Conservation (phyloP, 495 filamentous ascomycete species). For the Aspergillus bridgeri region DNA sequence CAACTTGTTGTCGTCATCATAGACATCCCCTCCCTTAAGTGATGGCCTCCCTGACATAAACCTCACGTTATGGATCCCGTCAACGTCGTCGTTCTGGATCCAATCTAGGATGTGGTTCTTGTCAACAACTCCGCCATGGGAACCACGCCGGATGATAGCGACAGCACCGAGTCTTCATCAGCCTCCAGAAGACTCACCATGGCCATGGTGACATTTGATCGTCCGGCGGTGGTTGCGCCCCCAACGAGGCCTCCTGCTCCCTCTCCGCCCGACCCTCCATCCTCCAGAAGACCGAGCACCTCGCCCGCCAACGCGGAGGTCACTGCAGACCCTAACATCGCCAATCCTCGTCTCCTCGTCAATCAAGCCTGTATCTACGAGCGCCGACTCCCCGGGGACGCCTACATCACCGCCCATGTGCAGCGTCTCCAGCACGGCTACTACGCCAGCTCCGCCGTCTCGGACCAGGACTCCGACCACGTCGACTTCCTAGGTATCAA, state of each 20-base stretch:
- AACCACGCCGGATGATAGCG: neutral
- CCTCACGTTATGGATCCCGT: neutral
- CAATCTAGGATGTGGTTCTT: neutral
- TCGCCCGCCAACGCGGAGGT: constrained; percentile 4
- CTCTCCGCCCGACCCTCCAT: neutral
- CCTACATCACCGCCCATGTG: constrained; percentile 50
- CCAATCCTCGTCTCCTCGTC: constrained; percentile 41
- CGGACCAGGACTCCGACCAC: constrained; percentile 38
- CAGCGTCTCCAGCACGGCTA: constrained; percentile 51
- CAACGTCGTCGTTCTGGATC: neutral
- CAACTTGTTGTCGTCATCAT: constrained; percentile 3
- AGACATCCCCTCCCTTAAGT: neutral
- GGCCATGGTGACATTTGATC: constrained; percentile 13
- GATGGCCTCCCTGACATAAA: neutral
- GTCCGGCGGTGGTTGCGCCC: constrained; percentile 3
- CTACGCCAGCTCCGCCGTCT: constrained; percentile 40
- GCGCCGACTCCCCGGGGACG: constrained; percentile 44
- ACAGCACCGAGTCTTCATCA: neutral
- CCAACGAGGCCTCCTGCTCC: neutral
- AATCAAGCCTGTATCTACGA: constrained; percentile 51
- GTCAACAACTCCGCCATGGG: neutral
- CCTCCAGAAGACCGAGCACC: constrained; percentile 3
- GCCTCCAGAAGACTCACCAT: constrained; percentile 1
- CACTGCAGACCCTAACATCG: constrained; percentile 34
- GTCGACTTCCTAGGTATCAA: constrained; percentile 51